phyloP scores from a whole-genome alignment of 179 eudicot genomes.

The Amaranthus tricolor region DNA sequence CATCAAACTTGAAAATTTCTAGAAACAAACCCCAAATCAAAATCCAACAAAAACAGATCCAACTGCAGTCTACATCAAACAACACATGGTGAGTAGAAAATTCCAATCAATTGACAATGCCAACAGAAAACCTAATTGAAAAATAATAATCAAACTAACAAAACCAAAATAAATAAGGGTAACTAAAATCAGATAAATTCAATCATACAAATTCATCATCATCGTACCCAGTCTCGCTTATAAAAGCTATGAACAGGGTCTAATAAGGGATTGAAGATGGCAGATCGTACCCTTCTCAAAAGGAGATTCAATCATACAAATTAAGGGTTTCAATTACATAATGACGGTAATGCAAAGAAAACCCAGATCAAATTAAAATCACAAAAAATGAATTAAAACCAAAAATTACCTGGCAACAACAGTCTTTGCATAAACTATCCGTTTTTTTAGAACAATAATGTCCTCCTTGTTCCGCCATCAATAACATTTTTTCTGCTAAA shows the following conservation, averaged over 20 bases:
- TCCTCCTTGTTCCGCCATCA: conserved; percentile 78
- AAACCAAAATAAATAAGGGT: neutral
- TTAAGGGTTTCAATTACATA: neutral
- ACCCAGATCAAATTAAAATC: conserved; percentile 17
- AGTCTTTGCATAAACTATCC: conserved; percentile 69
- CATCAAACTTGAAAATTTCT: neutral
- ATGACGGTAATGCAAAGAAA: neutral
- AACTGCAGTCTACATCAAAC: neutral
- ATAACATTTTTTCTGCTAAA: conserved; percentile 45
- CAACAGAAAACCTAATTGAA: neutral
- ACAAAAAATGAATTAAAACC: neutral
- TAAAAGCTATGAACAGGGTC: no score
- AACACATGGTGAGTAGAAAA: neutral
- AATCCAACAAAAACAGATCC: conserved; percentile 11
- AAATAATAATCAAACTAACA: neutral
- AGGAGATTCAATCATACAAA: neutral
- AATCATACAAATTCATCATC: neutral
- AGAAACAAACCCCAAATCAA: neutral
- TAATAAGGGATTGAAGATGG: no score
- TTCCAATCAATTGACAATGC: neutral
- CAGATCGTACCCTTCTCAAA: no score
- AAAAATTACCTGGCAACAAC: conserved; percentile 55
- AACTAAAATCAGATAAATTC: neutral
- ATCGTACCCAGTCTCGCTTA: no score
- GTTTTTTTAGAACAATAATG: conserved; percentile 82